Evolutionary conservation across 495 filamentous ascomycete genomes (phyloP).

Genomic region (Penicillium canescens): DNA sequence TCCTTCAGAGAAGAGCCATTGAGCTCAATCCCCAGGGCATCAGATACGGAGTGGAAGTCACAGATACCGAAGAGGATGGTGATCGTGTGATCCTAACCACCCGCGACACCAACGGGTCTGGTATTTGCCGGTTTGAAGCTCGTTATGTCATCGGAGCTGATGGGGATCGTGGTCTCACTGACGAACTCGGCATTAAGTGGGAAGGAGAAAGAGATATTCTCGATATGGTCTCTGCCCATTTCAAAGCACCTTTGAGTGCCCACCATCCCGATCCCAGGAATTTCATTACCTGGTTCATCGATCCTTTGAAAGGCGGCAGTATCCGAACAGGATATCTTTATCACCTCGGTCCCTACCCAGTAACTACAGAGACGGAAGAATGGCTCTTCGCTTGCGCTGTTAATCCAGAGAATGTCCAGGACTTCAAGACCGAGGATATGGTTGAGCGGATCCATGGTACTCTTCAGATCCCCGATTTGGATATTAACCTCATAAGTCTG

Average conservation of each 20-base stretch:
- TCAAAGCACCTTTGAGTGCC: slow-evolving; percentile 15
- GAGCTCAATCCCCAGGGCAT: slow-evolving; percentile 18
- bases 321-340: slow-evolving; percentile 20
- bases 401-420: slow-evolving; percentile 14
- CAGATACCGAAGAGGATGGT: slow-evolving; percentile 1
- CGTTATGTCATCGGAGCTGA: slow-evolving; percentile 19
- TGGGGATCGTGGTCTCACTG: slow-evolving; percentile 13
- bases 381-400: slow-evolving; percentile 24
- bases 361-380: slow-evolving; percentile 19
- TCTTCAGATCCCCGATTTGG: slow-evolving; percentile 15
- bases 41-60: slow-evolving; percentile 8
- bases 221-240: slow-evolving; percentile 23
- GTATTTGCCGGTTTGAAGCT: not conserved
- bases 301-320: slow-evolving; percentile 19
- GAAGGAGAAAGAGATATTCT: slow-evolving; percentile 20
- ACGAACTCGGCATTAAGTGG: slow-evolving; percentile 11
- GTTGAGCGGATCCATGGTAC: slow-evolving; percentile 18
- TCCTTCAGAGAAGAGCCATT: slow-evolving; percentile 12
- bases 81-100: slow-evolving; percentile 6
- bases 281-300: slow-evolving; percentile 23
- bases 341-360: slow-evolving; percentile 17
- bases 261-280: slow-evolving; percentile 25
- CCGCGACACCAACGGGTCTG: not conserved
- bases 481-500: slow-evolving; percentile 17
- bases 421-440: slow-evolving; percentile 18